A percentile compares a stretch with the other conserved stretches of the same genome.
phyloP scores from a whole-genome alignment of 2,329 filamentous ascomycete species.

The Lizonia empirigonia region DNA sequence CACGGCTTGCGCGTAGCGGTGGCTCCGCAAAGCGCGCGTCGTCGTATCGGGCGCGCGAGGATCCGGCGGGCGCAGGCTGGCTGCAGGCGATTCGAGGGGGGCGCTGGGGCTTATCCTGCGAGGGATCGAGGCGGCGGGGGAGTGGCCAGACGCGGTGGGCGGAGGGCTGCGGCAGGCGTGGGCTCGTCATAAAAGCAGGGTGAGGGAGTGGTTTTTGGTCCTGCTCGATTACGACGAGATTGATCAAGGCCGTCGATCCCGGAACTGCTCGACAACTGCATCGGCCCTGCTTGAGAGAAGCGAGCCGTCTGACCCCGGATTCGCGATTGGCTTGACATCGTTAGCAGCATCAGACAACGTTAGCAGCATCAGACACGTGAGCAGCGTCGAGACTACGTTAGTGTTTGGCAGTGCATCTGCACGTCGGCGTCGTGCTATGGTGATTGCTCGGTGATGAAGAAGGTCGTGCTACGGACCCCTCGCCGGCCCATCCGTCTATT shows the following conservation, averaged over 20 bases:
- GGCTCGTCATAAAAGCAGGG: conserved; percentile 20
- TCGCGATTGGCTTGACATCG: conserved; percentile 10
- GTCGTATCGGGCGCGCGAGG: not conserved
- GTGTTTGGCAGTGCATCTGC: conserved; percentile 14
- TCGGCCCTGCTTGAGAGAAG: conserved; percentile 13
- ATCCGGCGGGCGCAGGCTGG: conserved; percentile 5
- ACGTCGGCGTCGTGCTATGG: too few species aligned
- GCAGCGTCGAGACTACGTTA: not conserved
- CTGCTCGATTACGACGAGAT: conserved; percentile 12
- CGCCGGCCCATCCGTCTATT: conserved; percentile 7
- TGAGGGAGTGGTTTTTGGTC: conserved; percentile 6
- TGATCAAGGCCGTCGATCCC: conserved; percentile 16
- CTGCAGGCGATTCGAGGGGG: conserved; percentile 14
- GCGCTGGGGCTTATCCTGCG: too few species aligned
- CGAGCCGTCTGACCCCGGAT: conserved; percentile 16
- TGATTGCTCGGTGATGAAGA: conserved; percentile 35
- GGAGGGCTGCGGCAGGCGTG: too few species aligned
- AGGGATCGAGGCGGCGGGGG: too few species aligned
- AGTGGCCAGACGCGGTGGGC: too few species aligned
- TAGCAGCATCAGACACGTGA: too few species aligned
- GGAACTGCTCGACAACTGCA: conserved; percentile 10
- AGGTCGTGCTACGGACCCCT: conserved; percentile 20
- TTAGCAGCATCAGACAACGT: too few species aligned
- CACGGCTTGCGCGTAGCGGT: conserved; percentile 22
- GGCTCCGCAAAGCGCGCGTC: too few species aligned